phyloP scores from a whole-genome alignment of 179 eudicot genomes.

The Patellifolia procumbens region DNA sequence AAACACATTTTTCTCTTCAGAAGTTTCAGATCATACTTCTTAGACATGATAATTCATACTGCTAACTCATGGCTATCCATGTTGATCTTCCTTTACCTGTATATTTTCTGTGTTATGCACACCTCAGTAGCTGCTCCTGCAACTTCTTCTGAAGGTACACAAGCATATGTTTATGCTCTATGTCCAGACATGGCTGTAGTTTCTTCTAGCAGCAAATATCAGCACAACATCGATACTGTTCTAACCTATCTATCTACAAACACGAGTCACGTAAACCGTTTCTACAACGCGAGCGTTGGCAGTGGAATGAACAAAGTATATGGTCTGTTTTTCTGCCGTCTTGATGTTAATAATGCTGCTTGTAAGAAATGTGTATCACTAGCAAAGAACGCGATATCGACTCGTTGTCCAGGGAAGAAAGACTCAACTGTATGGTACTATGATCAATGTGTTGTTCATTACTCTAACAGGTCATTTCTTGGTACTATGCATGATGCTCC shows the following conservation, averaged over 20 bases:
- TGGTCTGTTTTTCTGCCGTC: slow-evolving; percentile 32
- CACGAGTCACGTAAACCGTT: slow-evolving; percentile 6
- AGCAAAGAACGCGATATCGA: slow-evolving; percentile 16
- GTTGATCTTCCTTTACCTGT: not conserved
- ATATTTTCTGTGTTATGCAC: not conserved
- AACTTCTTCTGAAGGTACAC: not conserved
- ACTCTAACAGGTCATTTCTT: slow-evolving; percentile 34
- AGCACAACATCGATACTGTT: slow-evolving; percentile 15
- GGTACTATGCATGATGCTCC: slow-evolving; percentile 34
- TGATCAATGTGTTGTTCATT: slow-evolving; percentile 37
- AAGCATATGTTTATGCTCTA: slow-evolving; percentile 32
- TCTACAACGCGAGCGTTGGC: slow-evolving; percentile 33
- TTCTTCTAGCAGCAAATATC: slow-evolving; percentile 16
- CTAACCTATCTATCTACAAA: slow-evolving; percentile 26
- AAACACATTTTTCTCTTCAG: not conserved
- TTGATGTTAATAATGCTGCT: slow-evolving; percentile 15
- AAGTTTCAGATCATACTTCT: not conserved
- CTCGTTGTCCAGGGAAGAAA: slow-evolving; percentile 30
- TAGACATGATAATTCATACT: not conserved
- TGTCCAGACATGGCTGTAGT: slow-evolving; percentile 26
- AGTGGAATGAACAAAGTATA: slow-evolving; percentile 22
- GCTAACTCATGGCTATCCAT: not conserved
- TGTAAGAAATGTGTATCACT: slow-evolving; percentile 29
- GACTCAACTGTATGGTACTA: slow-evolving; percentile 35
- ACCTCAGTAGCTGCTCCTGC: slow-evolving; percentile 7